Evolutionary conservation across 208 protist species (phyloP).

Genomic region (Entamoeba histolytica): DNA sequence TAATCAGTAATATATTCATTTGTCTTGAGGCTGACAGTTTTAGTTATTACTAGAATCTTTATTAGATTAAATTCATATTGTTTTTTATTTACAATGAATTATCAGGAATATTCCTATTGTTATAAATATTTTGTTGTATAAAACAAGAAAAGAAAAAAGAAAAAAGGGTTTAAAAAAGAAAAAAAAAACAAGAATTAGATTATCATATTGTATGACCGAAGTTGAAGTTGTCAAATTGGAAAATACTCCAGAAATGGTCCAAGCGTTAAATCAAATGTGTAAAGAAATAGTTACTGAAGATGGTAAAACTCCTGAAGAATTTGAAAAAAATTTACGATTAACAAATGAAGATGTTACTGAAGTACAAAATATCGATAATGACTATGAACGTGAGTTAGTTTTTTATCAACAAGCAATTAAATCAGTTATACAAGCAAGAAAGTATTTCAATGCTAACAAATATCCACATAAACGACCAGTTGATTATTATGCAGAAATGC

Average conservation of each 20-base stretch:
- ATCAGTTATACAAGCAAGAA: background rate
- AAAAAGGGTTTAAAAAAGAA: background rate
- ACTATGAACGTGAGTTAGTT: background rate
- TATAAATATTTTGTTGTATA: no score
- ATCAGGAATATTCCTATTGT: no score
- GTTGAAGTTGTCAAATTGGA: background rate
- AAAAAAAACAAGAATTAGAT: background rate
- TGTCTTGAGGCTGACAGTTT: no score
- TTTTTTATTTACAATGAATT: no score
- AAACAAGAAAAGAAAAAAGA: background rate
- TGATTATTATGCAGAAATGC: slow-evolving; percentile 37
- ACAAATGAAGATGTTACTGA: background rate
- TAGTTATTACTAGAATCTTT: no score
- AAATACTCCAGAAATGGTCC: background rate
- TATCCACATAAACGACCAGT: slow-evolving; percentile 7
- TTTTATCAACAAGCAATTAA: background rate
- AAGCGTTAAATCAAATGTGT: background rate
- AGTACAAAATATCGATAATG: background rate
- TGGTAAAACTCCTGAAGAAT: background rate
- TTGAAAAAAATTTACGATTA: background rate
- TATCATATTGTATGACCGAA: background rate
- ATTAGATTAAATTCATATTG: no score
- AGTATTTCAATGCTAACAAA: background rate
- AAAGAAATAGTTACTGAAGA: background rate
- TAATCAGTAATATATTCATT: no score